Evolutionary conservation across 148 eudicot genomes (phyloP), one percentile per base, ranked within the genome.

Genomic region (Amaranthus cruentus): DNA sequence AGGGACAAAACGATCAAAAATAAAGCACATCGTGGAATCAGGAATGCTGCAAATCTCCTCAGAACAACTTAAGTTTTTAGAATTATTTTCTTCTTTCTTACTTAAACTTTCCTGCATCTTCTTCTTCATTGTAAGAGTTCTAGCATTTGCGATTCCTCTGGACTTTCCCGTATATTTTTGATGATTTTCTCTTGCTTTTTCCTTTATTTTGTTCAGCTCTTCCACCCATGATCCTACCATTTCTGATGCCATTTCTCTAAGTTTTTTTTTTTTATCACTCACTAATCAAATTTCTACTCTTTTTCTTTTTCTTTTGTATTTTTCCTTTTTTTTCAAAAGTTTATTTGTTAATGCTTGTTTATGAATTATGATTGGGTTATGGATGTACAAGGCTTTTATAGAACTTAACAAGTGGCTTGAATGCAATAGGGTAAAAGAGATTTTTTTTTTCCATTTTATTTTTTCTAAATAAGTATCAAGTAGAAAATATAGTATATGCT

Each of bases 1-100:
- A 0, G 91, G 90, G 4, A 79, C 87, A 83, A 90, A 90, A 13
- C 87, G 88, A 76, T 90, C 96, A 81, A 90, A 84, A 75, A 88
- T 87, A 85, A 88, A 66, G 28, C 74, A 82, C 47, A 90, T 66
- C 6, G 87, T 85, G 46, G 81, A 80, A 69, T 90, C 96, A 2
- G 96, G 84, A 6, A 86, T 71, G 1, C 71, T 72, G 4, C 79
- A 15, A 2, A 70, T 44, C 70, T 73, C 76, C 50, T 63, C 12
- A 60, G 75, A 49, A 72, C 48, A 69, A 54, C 48, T 53, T 1
- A 21, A 0, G 2, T 28, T 28, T 28, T 28, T 55, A 12, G 48
- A 42, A 0, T 47, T 18, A 3, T 56, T 53, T 15, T 47, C 53
- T 28, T 28, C 38, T 28, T 28, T 28, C 38, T 28, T 28, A 28